Evolutionary conservation across 495 filamentous ascomycete species (phyloP).

Genomic region (Neurospora sp.): DNA sequence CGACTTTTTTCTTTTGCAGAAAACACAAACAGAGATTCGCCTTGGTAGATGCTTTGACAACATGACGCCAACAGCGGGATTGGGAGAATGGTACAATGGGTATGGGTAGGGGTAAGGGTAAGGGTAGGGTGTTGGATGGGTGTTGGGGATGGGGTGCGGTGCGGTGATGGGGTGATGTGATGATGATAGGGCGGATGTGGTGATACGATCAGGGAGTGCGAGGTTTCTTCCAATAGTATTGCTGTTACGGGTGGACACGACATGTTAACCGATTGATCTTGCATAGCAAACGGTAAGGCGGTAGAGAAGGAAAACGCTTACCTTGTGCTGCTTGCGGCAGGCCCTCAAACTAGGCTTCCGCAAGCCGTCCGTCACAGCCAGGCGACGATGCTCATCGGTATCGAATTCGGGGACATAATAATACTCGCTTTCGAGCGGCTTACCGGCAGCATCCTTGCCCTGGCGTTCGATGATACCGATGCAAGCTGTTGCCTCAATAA

Average conservation of each 20-base stretch:
- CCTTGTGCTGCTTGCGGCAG: slow-evolving; percentile 94
- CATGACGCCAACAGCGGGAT: background rate
- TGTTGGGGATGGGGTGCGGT: background rate
- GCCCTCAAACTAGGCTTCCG: slow-evolving; percentile 78
- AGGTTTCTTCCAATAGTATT: slow-evolving; percentile 91
- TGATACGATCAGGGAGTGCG: slow-evolving; percentile 33
- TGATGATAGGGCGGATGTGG: background rate
- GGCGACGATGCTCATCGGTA: slow-evolving; percentile 61
- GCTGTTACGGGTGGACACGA: slow-evolving; percentile 37
- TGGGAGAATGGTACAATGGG: background rate
- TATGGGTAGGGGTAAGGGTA: background rate
- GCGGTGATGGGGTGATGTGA: background rate
- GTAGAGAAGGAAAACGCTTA: slow-evolving; percentile 32
- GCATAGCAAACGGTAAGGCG: background rate
- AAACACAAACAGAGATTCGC: background rate
- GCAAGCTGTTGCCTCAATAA: slow-evolving; percentile 63
- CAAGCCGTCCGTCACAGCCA: slow-evolving; percentile 76
- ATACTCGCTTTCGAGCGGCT: slow-evolving; percentile 87
- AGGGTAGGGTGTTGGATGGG: background rate
- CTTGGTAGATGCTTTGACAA: background rate
- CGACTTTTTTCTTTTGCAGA: slow-evolving; percentile 1
- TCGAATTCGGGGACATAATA: slow-evolving; percentile 95
- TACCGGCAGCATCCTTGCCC: slow-evolving; percentile 94
- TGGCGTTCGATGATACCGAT: slow-evolving; percentile 81
- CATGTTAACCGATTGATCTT: slow-evolving; percentile 14